Conservation (phyloP, 1,284 basidiomycete species). For the Wolfiporia cocos region DNA sequence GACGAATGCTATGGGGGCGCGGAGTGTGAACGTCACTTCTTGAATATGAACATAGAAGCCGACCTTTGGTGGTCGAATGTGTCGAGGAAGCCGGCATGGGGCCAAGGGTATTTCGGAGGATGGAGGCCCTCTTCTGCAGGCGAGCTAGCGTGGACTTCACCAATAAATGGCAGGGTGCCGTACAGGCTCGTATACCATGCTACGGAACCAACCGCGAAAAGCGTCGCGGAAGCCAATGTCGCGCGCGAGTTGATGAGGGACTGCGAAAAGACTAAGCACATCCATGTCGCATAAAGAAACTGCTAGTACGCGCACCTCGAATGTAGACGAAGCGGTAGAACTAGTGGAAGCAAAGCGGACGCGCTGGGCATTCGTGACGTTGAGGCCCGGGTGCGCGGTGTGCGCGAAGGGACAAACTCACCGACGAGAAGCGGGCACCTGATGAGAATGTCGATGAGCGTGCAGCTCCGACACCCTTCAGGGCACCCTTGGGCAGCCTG, state of each 20-base stretch:
- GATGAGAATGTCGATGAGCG: conserved; percentile 34
- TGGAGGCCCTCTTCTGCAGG: conserved; percentile 95
- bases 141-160: conserved; percentile 86
- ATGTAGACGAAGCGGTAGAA: conserved; percentile 45
- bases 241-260: conserved; percentile 66
- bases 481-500: conserved; percentile 66
- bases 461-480: conserved; percentile 45
- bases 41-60: conserved; percentile 7
- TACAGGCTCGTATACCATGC: conserved; percentile 97
- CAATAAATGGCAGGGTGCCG: conserved; percentile 81
- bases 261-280: conserved; percentile 19
- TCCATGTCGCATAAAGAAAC: background rate
- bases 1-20: conserved; percentile 69
- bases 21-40: conserved; percentile 8
- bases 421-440: conserved; percentile 39
- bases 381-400: conserved; percentile 9
- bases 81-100: conserved; percentile 83
- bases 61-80: conserved; percentile 95
- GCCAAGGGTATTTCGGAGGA: conserved; percentile 85
- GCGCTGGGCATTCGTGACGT: conserved; percentile 30
- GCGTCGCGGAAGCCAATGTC: conserved; percentile 73
- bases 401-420: conserved; percentile 23
- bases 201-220: conserved; percentile 81
- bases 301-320: conserved; percentile 59
- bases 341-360: conserved; percentile 65